Conservation (phyloP, 1,284 basidiomycete species). For the Mycosarcoma mackinlayi region DNA sequence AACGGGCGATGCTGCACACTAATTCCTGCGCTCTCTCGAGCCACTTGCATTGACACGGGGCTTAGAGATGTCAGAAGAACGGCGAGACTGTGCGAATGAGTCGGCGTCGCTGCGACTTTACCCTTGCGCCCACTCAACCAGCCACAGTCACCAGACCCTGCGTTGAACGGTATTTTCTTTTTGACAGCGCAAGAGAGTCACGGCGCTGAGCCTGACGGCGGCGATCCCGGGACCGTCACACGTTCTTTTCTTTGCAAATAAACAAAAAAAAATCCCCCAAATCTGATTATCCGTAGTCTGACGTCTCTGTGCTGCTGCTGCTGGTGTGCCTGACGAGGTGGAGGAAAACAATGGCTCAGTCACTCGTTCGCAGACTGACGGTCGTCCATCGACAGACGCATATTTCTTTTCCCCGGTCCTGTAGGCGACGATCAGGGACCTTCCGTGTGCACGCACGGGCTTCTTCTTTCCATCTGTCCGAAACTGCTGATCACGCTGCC, state of each 20-base stretch:
- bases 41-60: too few relatives aligned
- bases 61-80: too few relatives aligned
- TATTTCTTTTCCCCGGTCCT: slow-evolving; percentile 9
- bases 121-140: too few relatives aligned
- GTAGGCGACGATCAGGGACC: slow-evolving; percentile 33
- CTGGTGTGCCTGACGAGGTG: slow-evolving; percentile 15
- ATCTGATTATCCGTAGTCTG: too few relatives aligned
- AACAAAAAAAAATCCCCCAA: neutral
- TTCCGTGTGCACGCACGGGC: slow-evolving; percentile 13
- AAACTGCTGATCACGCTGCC: neutral
- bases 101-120: too few relatives aligned
- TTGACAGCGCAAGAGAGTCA: neutral
- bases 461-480: neutral
- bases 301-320: neutral
- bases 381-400: slow-evolving; percentile 26
- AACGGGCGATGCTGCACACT: too few relatives aligned
- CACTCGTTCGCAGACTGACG: neutral
- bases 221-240: neutral
- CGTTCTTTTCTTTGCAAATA: slow-evolving; percentile 1
- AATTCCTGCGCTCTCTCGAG: too few relatives aligned
- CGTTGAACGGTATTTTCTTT: neutral
- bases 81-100: too few relatives aligned
- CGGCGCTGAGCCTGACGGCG: neutral
- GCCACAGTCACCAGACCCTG: slow-evolving; percentile 26
- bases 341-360: slow-evolving; percentile 7